Percentiles rank a stretch among this genome's conserved stretches.
Conservation (phyloP, 768 basidiomycete genomes). For the Austroboletus eburneus region DNA sequence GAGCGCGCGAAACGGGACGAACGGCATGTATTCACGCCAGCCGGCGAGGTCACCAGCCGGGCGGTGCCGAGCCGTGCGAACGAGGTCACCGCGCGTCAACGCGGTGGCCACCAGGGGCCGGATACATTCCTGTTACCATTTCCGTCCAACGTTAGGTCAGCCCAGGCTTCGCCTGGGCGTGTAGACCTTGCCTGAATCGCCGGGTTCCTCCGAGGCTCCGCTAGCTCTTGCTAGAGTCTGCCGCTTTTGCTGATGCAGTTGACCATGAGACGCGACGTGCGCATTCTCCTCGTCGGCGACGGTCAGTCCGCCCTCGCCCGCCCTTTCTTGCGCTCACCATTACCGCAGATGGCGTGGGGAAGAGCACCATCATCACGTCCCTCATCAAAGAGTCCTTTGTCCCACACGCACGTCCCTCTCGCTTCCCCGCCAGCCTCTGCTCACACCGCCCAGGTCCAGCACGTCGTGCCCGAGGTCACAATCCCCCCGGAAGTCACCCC, state of each 20-base stretch:
- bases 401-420: constrained; percentile 57
- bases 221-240: too few species aligned
- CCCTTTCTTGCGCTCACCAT: background rate
- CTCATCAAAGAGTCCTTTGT: constrained; percentile 96
- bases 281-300: constrained; percentile 91
- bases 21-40: too few species aligned
- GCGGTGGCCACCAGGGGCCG: too few species aligned
- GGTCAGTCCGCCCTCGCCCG: constrained; percentile 46
- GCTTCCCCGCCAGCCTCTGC: background rate
- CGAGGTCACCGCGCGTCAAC: too few species aligned
- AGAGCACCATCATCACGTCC: constrained; percentile 95
- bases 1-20: too few species aligned
- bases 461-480: constrained; percentile 93
- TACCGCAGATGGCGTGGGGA: constrained; percentile 88
- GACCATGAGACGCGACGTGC: constrained; percentile 85
- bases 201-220: too few species aligned
- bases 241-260: constrained; percentile 1
- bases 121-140: too few species aligned
- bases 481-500: constrained; percentile 97
- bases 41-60: too few species aligned
- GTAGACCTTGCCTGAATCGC: too few species aligned
- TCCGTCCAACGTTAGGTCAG: too few species aligned
- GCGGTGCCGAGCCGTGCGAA: too few species aligned
- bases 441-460: constrained; percentile 66
- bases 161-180: too few species aligned